Evolutionary conservation across 2,329 filamentous ascomycete genomes (phyloP).

Genomic region (Xylaria sp.): DNA sequence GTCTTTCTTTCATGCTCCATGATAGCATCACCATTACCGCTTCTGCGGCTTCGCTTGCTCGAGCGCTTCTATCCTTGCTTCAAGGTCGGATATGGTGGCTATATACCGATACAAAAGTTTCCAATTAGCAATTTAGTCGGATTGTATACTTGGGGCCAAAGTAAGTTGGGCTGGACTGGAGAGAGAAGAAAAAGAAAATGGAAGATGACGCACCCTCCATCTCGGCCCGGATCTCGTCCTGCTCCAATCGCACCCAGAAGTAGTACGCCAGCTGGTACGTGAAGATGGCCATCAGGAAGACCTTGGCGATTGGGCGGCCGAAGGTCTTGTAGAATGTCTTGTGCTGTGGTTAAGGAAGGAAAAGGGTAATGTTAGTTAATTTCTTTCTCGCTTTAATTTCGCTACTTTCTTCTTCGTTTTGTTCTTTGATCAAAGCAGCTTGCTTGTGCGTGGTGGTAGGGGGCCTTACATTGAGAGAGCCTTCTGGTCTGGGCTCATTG

Average conservation of each 20-base stretch:
- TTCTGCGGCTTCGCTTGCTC: slow-evolving; percentile 42
- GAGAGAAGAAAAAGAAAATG: background rate
- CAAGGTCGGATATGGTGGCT: slow-evolving; percentile 48
- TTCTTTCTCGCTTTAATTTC: background rate
- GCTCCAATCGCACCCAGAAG: slow-evolving; percentile 78
- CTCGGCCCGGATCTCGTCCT: slow-evolving; percentile 72
- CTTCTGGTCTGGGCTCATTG: slow-evolving; percentile 23
- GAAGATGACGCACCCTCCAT: slow-evolving; percentile 63
- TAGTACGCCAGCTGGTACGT: slow-evolving; percentile 84
- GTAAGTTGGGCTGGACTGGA: background rate
- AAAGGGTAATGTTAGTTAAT: slow-evolving; percentile 7
- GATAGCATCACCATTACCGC: slow-evolving; percentile 7
- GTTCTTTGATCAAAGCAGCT: background rate
- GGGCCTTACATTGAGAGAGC: slow-evolving; percentile 38
- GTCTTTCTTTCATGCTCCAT: background rate
- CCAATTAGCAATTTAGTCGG: slow-evolving; percentile 9
- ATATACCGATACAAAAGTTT: background rate
- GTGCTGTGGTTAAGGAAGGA: slow-evolving; percentile 52
- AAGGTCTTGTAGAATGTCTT: slow-evolving; percentile 80
- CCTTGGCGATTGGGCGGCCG: slow-evolving; percentile 77
- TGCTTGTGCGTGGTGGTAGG: background rate
- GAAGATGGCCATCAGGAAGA: slow-evolving; percentile 78
- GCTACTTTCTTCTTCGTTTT: background rate
- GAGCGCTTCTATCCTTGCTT: slow-evolving; percentile 47
- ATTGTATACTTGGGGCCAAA: background rate